Evolutionary conservation across 371 early-diverging fungal species (phyloP), one percentile per base, ranked within the genome.

Genomic region (Apophysomyces trapeziformis): DNA sequence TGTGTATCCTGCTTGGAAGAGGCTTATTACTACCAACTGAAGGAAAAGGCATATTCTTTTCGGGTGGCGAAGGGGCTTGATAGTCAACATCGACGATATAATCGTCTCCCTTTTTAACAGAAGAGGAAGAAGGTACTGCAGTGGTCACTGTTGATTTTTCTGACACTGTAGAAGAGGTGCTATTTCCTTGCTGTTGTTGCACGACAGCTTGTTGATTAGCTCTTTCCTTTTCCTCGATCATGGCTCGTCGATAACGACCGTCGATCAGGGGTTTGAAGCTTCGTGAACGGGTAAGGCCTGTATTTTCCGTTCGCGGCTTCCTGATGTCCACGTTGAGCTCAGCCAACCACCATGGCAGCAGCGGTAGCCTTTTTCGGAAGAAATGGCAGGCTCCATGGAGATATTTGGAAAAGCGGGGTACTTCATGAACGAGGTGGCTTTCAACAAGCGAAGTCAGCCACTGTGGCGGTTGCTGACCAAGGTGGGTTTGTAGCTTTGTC

Each of bases 331-430:
- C 85, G 62, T 91, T 90, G 91, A 99, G 95, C 78, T 98, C 98
- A 12, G 95, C 92, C 58, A 92, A 69, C 99, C 99, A 99, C 85
- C 97, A 98, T n/a, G 99, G 99, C 44, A 99, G 81, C 47, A 95
- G 85, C 7, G 92, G 89, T 18, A 99, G 91, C 56, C 90, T 87
- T 58, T 89, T 86, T 65, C 93, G 92, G 61, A 95, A 89, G 13
- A 99, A 85, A 16, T 95, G 90, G 11, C 97, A 91, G 12, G 92
- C 90, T 67, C 99, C 99, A 79, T 99, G 99, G 56, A 98, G 86
- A 78, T 96, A 99, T 78, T 99, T 99, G 38, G 94, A 94, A 86
- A 99, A 99, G 64, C 96, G 95, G 57, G 99, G 98, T 9, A 98
- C 98, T 41, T 96, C 96, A 76, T 96, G 96, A 18, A 99, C 98